Conservation (phyloP, 495 filamentous ascomycete genomes). For the Hyaloscypha variabilis region DNA sequence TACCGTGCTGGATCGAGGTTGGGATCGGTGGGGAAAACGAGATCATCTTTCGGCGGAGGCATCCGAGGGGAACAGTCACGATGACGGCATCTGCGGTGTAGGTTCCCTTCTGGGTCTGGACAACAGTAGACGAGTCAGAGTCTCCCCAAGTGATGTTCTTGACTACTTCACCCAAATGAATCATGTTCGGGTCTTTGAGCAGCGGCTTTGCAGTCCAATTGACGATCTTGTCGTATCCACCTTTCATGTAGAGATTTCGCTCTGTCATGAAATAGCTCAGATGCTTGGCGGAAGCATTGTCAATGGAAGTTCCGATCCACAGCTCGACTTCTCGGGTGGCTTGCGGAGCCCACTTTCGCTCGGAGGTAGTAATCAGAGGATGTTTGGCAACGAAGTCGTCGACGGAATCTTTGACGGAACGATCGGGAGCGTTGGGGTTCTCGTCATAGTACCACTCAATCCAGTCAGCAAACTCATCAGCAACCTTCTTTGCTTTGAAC, state of each 20-base stretch:
- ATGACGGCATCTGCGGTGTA: constrained; percentile 21
- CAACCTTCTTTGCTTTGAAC: constrained; percentile 29
- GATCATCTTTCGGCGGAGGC: constrained; percentile 21
- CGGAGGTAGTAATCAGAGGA: constrained; percentile 19
- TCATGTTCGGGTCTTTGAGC: constrained; percentile 17
- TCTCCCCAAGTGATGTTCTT: constrained; percentile 20
- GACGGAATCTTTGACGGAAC: constrained; percentile 23
- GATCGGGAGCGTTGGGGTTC: constrained; percentile 22
- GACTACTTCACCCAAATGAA: constrained; percentile 20
- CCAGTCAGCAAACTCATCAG: constrained; percentile 28
- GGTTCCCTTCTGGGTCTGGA: constrained; percentile 4
- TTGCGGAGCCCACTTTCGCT: constrained; percentile 26
- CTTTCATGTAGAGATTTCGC: constrained; percentile 28
- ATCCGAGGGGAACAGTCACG: constrained; percentile 24
- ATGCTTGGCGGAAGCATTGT: constrained; percentile 24
- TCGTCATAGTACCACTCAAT: constrained; percentile 18
- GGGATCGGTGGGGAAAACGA: constrained; percentile 18
- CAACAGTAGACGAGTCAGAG: constrained; percentile 9
- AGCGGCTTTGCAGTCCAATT: constrained; percentile 27
- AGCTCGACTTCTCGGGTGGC: constrained; percentile 26
- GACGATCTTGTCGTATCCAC: constrained; percentile 27
- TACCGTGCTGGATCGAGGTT: constrained; percentile 13
- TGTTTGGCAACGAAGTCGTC: constrained; percentile 23
- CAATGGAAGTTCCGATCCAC: constrained; percentile 25
- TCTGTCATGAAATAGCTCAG: constrained; percentile 26